Conservation (phyloP, 2,329 filamentous ascomycete species). For the Xenoacremonium recifei region DNA sequence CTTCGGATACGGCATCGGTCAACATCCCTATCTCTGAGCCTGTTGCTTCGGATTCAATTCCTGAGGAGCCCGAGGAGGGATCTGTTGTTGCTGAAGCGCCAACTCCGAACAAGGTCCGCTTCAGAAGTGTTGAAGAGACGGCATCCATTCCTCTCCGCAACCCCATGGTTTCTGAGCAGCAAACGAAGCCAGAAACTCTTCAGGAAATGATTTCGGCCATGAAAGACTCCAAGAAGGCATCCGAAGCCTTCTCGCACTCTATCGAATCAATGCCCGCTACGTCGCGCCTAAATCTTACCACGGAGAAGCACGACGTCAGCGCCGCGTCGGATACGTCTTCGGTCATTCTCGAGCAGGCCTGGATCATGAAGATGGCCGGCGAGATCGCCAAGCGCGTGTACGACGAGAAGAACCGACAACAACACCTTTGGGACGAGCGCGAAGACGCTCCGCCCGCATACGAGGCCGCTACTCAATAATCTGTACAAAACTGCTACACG, state of each 20-base stretch:
- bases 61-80: conserved; percentile 59
- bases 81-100: conserved; percentile 24
- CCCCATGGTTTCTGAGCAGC: conserved; percentile 23
- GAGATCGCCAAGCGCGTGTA: conserved; percentile 88
- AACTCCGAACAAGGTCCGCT: conserved; percentile 41
- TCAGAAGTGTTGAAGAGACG: conserved; percentile 26
- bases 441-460: conserved; percentile 62
- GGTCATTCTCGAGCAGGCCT: conserved; percentile 73
- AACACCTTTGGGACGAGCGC: conserved; percentile 43
- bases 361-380: conserved; percentile 90
- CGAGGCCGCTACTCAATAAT: conserved; percentile 47
- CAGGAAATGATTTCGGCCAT: conserved; percentile 23
- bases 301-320: conserved; percentile 32
- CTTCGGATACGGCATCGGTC: conserved; percentile 54
- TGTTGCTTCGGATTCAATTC: conserved; percentile 53
- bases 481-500: conserved; percentile 6
- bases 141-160: conserved; percentile 9
- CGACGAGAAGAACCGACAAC: conserved; percentile 68
- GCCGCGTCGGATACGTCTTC: conserved; percentile 49
- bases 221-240: conserved; percentile 14
- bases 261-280: conserved; percentile 16
- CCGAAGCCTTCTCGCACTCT: conserved; percentile 13
- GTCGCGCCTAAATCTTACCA: conserved; percentile 19
- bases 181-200: conserved; percentile 17
- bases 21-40: conserved; percentile 62